Conservation (phyloP, 2,329 filamentous ascomycete genomes). For the Sodiomyces alkalinus region DNA sequence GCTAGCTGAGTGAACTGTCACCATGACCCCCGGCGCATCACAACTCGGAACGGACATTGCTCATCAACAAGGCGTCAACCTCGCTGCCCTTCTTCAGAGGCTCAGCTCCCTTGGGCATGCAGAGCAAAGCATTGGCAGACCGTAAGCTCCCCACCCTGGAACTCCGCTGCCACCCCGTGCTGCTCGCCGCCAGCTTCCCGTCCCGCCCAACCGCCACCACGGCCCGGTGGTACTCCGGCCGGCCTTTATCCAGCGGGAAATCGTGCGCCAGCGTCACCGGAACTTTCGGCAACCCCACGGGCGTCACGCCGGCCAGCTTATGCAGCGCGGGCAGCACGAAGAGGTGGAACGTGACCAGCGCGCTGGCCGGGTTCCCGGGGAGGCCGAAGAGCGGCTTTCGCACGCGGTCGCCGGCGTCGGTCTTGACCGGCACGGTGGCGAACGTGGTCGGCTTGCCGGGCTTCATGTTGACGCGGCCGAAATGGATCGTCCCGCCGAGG, state of each 20-base stretch:
- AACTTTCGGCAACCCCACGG: conserved; percentile 55
- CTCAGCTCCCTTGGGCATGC: conserved; percentile 51
- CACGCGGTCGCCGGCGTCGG: conserved; percentile 39
- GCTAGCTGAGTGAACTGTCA: too few relatives aligned
- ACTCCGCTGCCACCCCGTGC: conserved; percentile 82
- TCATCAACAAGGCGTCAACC: conserved; percentile 72
- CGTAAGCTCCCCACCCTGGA: conserved; percentile 79
- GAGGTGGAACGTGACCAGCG: conserved; percentile 82
- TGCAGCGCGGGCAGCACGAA: conserved; percentile 85
- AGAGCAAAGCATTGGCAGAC: conserved; percentile 75
- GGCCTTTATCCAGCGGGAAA: conserved; percentile 55
- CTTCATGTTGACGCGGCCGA: conserved; percentile 94
- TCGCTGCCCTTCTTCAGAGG: conserved; percentile 52
- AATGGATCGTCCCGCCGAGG: conserved; percentile 86
- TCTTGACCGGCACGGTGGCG: conserved; percentile 63
- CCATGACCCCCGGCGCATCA: too few relatives aligned
- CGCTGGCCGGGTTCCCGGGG: conserved; percentile 86
- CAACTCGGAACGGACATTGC: conserved; percentile 18
- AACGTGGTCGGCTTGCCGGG: conserved; percentile 97
- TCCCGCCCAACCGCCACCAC: conserved; percentile 50
- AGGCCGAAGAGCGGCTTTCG: conserved; percentile 72
- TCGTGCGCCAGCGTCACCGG: conserved; percentile 58
- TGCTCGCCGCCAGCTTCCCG: conserved; percentile 56
- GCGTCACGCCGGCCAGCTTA: conserved; percentile 52
- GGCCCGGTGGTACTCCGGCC: conserved; percentile 85